phyloP scores from a whole-genome alignment of 371 early-diverging fungal genomes.

The Haplosporangium sp. region DNA sequence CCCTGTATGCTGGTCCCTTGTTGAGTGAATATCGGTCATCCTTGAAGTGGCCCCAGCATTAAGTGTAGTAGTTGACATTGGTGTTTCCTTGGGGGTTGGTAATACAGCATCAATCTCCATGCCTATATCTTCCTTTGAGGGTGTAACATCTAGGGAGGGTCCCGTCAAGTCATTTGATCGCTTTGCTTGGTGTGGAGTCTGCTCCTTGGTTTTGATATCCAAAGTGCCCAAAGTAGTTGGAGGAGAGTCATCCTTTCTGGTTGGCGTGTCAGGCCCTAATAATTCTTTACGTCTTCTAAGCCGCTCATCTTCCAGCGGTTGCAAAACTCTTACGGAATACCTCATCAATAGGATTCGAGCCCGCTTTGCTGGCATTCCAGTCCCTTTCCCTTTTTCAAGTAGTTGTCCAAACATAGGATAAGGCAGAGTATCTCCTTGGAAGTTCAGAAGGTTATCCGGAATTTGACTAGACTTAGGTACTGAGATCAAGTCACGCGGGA shows the following conservation, averaged over 20 bases:
- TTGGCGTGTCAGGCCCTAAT: background rate
- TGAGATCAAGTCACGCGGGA: background rate
- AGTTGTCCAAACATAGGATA: background rate
- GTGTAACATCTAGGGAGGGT: background rate
- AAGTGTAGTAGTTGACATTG: background rate
- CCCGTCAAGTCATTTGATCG: background rate
- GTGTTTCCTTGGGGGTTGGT: background rate
- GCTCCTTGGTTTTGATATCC: background rate
- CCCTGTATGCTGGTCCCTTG: background rate
- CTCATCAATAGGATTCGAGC: background rate
- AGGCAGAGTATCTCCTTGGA: background rate
- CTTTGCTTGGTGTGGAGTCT: background rate
- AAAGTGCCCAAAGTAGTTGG: background rate
- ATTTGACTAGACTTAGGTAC: background rate
- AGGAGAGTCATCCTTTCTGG: background rate
- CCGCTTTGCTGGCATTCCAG: slow-evolving; percentile 9
- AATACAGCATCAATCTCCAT: background rate
- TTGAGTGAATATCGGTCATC: background rate
- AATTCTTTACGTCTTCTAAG: background rate
- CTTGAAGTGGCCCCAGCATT: background rate
- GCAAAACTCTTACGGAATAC: slow-evolving; percentile 2
- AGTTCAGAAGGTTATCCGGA: background rate
- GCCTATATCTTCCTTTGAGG: background rate
- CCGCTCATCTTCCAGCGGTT: background rate
- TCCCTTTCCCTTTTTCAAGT: background rate